Base-by-base conservation (phyloP, 2,329 filamentous ascomycete species). In the Cercospora sp. region DNA sequence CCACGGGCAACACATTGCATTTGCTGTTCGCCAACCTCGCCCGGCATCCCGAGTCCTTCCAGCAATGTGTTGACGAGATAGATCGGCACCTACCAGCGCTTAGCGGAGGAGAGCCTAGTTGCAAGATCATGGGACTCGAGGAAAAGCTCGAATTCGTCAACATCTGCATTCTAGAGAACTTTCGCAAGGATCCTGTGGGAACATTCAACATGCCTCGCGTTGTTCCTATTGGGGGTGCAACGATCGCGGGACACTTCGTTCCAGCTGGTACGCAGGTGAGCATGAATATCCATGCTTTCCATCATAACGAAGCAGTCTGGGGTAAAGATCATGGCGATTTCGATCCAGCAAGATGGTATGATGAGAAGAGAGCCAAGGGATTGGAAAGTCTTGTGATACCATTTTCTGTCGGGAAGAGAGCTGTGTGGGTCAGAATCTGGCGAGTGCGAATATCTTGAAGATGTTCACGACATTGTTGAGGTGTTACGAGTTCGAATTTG, bases 371-470 rank as follows among this genome's bases (percentile, higher is more conserved):
- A 32, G 58, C 49, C 32, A 59, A 59, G 18, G 63, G 58, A 7
- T 24, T 60, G 16, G 57, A 45, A 9, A 49, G 16, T 59, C 26
- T 64, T 37, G 40, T 67, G 28, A 61, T 65, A 30, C 66, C 61
- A 3, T 67, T 51, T 12, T 45, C 49, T 12, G 9, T 61, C 12
- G 66, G 66, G 8, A 55, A 53, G n/a, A 61, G 61, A n/a, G 49
- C 55, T 67, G 55, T 43, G 61, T 61, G 37, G 66, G 66, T 2
- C 66, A 62, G 12, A 65, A 61, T 37, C 43, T 65, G 34, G 61
- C 61, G 6, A 67, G 34, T 40, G 61, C 61, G 26, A 64, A 60
- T 18, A 53, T 67, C 3, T 43, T 64, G 18, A 67, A 67, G 26
- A 59, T 53, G 13, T 63, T 58, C 16, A 53, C 53, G 26, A 67